Conservation (phyloP, 345 rosid species). For the Gossypium turneri region DNA sequence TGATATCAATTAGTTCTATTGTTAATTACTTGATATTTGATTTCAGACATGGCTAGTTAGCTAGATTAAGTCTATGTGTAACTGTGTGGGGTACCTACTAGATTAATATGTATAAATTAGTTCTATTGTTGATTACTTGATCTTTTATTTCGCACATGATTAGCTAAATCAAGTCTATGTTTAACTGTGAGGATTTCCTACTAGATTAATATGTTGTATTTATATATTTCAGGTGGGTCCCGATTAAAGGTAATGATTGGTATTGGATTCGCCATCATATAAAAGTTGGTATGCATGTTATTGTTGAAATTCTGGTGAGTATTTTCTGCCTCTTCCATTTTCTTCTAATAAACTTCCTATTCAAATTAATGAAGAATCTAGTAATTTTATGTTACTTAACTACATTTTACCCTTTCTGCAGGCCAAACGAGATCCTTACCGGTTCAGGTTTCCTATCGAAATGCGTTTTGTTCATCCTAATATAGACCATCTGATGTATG, state of each 20-base stretch:
- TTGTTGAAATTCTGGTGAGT: constrained; percentile 88
- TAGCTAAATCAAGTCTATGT: not conserved
- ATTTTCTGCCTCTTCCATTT: constrained; percentile 12
- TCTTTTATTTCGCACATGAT: too few relatives aligned
- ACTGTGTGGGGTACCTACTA: too few relatives aligned
- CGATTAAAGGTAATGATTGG: constrained; percentile 90
- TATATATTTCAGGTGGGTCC: constrained; percentile 73
- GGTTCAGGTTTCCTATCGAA: constrained; percentile 90
- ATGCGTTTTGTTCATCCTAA: constrained; percentile 87
- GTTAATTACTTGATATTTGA: not conserved
- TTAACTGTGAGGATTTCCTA: not conserved
- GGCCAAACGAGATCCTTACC: constrained; percentile 94
- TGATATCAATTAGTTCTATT: not conserved
- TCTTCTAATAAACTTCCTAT: not conserved
- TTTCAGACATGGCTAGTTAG: not conserved
- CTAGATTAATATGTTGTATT: constrained; percentile 7
- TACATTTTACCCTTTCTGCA: constrained; percentile 29
- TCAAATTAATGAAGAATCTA: not conserved
- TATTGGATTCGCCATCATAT: constrained; percentile 97
- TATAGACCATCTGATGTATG: constrained; percentile 92
- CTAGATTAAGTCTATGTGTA: too few relatives aligned
- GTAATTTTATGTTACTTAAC: constrained; percentile 9
- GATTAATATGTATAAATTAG: too few relatives aligned
- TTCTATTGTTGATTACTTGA: too few relatives aligned
- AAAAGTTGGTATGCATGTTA: constrained; percentile 85